Evolutionary conservation across 345 rosid genomes (phyloP).

Genomic region (Salix udensis): DNA sequence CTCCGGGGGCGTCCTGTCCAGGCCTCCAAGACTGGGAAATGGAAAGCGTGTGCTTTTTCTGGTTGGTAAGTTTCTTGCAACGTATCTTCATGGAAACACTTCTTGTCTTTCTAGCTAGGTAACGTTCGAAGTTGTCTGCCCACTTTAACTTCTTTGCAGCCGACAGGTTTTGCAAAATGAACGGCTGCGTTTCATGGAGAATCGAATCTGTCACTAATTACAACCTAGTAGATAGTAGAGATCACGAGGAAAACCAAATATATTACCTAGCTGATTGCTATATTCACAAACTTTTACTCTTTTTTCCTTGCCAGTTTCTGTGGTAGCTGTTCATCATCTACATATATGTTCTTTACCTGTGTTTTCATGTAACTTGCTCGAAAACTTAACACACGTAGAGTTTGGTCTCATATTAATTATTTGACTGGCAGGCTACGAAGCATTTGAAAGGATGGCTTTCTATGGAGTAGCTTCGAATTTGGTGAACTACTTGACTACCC

Average conservation of each 20-base stretch:
- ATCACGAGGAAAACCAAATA: no score
- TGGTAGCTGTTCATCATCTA: no score
- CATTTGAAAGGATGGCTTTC: slow-evolving; percentile 94
- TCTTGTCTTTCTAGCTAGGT: background rate
- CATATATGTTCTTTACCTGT: background rate
- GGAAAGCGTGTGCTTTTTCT: slow-evolving; percentile 95
- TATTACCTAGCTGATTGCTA: no score
- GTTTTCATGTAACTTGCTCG: background rate
- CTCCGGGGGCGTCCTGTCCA: slow-evolving; percentile 64
- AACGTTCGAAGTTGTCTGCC: no score
- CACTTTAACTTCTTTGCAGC: no score
- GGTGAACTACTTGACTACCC: slow-evolving; percentile 71
- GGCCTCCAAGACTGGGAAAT: slow-evolving; percentile 66
- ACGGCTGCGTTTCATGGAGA: no score
- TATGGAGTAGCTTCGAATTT: slow-evolving; percentile 83
- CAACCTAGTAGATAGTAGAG: no score
- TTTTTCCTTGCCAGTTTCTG: no score
- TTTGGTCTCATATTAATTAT: background rate
- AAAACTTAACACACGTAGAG: background rate
- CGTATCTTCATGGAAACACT: background rate
- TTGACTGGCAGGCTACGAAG: slow-evolving; percentile 62
- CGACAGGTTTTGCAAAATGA: no score
- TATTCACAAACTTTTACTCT: no score
- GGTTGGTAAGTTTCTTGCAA: slow-evolving; percentile 40
- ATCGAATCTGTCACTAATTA: no score